A percentile compares a stretch with the other conserved stretches of the same genome.
Evolutionary conservation across 768 basidiomycete genomes (phyloP).

Genomic region (Asterophora parasitica): DNA sequence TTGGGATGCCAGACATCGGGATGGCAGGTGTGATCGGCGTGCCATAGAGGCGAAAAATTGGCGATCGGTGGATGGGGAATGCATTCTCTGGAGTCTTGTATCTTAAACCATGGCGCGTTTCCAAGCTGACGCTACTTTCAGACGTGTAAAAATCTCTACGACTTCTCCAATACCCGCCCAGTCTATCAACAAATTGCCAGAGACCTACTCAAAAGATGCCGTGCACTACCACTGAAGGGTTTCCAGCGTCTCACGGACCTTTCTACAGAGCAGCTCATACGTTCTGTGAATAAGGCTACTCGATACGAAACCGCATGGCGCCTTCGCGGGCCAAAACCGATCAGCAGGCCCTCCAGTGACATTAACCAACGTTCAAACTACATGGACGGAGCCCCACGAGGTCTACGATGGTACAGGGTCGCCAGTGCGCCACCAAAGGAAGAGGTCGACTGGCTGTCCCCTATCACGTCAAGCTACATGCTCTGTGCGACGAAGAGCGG

Average conservation of each 20-base stretch:
- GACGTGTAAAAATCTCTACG: constrained; percentile 59
- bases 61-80: background rate
- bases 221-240: constrained; percentile 63
- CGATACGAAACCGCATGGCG: constrained; percentile 62
- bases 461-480: constrained; percentile 70
- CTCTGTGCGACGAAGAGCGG: constrained; percentile 76
- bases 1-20: background rate
- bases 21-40: background rate
- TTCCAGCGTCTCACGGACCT: constrained; percentile 68
- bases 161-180: constrained; percentile 59
- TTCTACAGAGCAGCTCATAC: constrained; percentile 54
- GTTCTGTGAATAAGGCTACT: constrained; percentile 58
- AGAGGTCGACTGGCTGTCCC: constrained; percentile 73
- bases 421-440: constrained; percentile 62
- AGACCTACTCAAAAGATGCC: constrained; percentile 58
- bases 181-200: constrained; percentile 64
- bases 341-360: constrained; percentile 28
- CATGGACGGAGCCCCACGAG: constrained; percentile 26
- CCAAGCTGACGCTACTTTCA: constrained; percentile 21
- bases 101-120: background rate
- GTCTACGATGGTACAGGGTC: constrained; percentile 58
- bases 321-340: constrained; percentile 50
- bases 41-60: too few species aligned
- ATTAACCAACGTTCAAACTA: constrained; percentile 33
- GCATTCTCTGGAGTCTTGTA: background rate